A percentile compares a stretch with the other conserved stretches of the same genome.
Evolutionary conservation across 495 filamentous ascomycete species (phyloP).

Genomic region (Neurospora sp.): DNA sequence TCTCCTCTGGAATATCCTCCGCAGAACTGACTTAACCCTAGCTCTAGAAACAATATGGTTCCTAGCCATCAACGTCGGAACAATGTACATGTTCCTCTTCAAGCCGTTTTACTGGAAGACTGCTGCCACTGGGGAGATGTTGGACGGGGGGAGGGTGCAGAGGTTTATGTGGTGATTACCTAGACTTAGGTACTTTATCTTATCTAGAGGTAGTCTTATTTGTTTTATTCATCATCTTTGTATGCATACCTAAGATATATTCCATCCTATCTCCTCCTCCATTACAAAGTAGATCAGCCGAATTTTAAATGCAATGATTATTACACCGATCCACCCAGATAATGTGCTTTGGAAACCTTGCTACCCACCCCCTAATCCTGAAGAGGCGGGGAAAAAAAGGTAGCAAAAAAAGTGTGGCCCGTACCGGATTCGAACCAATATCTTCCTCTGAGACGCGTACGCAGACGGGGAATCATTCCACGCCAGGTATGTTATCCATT

Average conservation of each 20-base stretch:
- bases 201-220: not conserved
- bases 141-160: conserved; percentile 71
- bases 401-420: not conserved
- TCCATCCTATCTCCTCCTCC: too few species aligned
- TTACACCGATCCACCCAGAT: too few species aligned
- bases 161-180: conserved; percentile 82
- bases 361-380: too few species aligned
- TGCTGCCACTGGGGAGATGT: conserved; percentile 24
- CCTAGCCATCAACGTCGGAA: conserved; percentile 55
- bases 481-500: not conserved
- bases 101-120: conserved; percentile 67
- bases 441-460: not conserved
- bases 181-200: too few species aligned
- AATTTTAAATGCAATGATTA: too few species aligned
- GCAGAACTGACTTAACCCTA: conserved; percentile 27
- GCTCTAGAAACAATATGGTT: conserved; percentile 75
- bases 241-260: too few species aligned
- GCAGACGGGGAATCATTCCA: not conserved
- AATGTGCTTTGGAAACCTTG: too few species aligned
- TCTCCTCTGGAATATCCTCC: not conserved
- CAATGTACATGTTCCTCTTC: conserved; percentile 73
- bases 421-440: not conserved
- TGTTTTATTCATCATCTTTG: not conserved
- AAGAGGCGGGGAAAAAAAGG: too few species aligned
- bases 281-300: too few species aligned